These are phyloP conservation scores for Symbiodinium pilosum DNA, from an alignment of 73 alveolate species.

Conservation along the genomic window DNA sequence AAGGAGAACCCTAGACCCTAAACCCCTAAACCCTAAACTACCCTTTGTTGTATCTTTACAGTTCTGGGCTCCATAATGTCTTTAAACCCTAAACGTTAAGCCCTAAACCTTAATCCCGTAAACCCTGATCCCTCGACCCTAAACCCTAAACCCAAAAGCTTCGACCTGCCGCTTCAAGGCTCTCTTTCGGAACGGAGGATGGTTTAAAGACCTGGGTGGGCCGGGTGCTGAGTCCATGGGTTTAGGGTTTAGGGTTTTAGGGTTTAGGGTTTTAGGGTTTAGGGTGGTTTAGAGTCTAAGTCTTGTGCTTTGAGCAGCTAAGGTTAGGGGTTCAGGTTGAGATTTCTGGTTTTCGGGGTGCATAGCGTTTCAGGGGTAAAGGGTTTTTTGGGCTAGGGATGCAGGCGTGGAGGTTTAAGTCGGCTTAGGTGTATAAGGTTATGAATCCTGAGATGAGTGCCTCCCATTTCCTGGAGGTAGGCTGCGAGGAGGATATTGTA, in stretches of 20 bases:
- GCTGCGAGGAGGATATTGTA: no score
- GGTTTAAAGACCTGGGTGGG: not conserved
- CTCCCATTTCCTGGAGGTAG: no score
- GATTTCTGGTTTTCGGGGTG: no score
- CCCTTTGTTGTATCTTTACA: no score
- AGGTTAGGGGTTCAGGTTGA: not conserved
- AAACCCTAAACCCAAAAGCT: not conserved
- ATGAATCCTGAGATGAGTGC: not conserved
- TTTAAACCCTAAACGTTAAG: not conserved
- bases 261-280: not conserved
- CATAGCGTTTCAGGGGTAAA: not conserved
- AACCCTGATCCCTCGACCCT: not conserved
- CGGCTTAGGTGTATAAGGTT: not conserved
- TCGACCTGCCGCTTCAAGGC: not conserved
- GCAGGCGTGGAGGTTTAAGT: not conserved
- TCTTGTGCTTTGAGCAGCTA: not conserved
- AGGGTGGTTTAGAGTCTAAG: not conserved
- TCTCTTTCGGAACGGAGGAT: slow-evolving; percentile 7
- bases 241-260: not conserved
- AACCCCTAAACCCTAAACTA: no score
- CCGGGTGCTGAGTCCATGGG: not conserved
- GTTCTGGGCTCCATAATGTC: no score
- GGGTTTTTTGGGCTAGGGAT: not conserved
- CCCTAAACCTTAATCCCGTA: not conserved
- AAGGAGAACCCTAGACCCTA: no score